These are phyloP conservation scores for Colletotrichum lindemuthianum DNA, from an alignment of 2,329 filamentous ascomycete species.

Conservation along the genomic window DNA sequence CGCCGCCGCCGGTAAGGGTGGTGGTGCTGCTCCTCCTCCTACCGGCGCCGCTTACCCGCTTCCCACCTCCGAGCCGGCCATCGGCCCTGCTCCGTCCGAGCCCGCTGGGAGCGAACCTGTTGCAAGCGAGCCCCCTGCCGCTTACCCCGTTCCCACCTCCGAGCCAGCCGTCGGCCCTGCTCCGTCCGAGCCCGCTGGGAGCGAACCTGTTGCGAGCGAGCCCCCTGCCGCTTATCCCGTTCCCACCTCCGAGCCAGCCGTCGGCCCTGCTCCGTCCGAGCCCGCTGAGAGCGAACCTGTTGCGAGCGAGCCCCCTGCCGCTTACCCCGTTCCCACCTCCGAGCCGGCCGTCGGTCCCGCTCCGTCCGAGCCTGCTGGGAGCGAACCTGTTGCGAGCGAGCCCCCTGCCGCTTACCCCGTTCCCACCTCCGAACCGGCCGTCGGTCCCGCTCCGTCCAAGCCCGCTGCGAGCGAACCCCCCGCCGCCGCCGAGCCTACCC, in stretches of 20 bases:
- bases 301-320: too few species aligned
- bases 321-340: neutral
- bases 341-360: neutral
- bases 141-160: neutral
- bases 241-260: too few species aligned
- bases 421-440: neutral
- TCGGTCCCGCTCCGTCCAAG: too few species aligned
- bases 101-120: conserved; percentile 1
- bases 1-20: conserved; percentile 39
- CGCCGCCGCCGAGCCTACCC: neutral
- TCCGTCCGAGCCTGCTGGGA: conserved; percentile 11
- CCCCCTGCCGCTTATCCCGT: too few species aligned
- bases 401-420: neutral
- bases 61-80: conserved; percentile 1
- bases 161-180: too few species aligned
- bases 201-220: too few species aligned
- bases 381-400: neutral
- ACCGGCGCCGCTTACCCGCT: neutral
- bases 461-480: neutral
- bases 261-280: too few species aligned
- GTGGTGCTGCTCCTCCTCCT: conserved; percentile 1
- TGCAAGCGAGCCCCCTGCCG: neutral
- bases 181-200: too few species aligned
- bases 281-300: too few species aligned
- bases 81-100: conserved; percentile 8